phyloP scores from a whole-genome alignment of 805 yeast genomes.

The Suhomyces tanzawaensis region DNA sequence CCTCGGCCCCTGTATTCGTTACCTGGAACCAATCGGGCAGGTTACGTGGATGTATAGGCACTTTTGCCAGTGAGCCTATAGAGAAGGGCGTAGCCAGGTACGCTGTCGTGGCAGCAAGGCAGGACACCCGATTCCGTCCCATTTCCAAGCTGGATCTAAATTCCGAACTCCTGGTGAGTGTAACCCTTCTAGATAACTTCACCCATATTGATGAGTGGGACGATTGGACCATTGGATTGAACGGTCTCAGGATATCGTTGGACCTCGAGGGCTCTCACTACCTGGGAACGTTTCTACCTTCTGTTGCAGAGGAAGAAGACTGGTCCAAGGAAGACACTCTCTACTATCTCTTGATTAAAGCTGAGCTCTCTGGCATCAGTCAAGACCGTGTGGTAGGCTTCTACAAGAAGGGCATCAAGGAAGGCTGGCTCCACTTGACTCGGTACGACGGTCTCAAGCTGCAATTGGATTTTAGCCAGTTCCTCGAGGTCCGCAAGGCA shows the following conservation, averaged over 20 bases:
- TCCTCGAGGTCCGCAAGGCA: no score
- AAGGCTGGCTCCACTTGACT: conserved; percentile 34
- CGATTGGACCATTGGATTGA: conserved; percentile 80
- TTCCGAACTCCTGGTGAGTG: conserved; percentile 50
- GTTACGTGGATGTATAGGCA: conserved; percentile 92
- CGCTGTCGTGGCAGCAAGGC: conserved; percentile 61
- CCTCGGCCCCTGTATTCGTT: conserved; percentile 66
- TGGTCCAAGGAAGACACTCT: conserved; percentile 78
- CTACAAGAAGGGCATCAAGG: conserved; percentile 26
- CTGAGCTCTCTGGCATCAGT: conserved; percentile 41
- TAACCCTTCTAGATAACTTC: conserved; percentile 64
- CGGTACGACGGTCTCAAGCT: conserved; percentile 38
- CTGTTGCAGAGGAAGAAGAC: conserved; percentile 82
- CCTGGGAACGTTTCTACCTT: conserved; percentile 86
- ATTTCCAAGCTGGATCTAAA: conserved; percentile 53
- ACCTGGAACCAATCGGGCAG: conserved; percentile 69
- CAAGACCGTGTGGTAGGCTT: conserved; percentile 15
- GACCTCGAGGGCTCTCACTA: conserved; percentile 34
- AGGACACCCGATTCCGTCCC: conserved; percentile 77
- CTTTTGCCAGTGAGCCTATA: conserved; percentile 58
- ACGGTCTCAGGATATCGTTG: conserved; percentile 72
- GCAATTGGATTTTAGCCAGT: conserved; percentile 23
- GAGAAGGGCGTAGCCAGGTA: conserved; percentile 60
- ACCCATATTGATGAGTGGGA: conserved; percentile 48
- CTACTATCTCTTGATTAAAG: conserved; percentile 67